These are phyloP conservation scores for Dictyostelium brefeldianum DNA, from an alignment of 78 protist genomes.

Conservation along the genomic window DNA sequence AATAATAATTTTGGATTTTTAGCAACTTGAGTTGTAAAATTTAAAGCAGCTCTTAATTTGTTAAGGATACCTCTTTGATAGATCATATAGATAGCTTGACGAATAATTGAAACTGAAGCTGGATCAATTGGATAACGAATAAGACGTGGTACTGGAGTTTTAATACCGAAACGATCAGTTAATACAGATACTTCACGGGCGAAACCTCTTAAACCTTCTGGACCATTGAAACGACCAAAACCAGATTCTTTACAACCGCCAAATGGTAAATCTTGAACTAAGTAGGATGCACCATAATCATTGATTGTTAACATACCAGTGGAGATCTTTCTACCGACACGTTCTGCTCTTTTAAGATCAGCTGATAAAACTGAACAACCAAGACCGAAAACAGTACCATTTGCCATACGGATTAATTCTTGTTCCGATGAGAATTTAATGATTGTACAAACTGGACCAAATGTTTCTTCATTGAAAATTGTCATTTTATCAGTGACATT, in stretches of 20 bases:
- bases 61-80: slow-evolving; percentile 26
- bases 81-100: slow-evolving; percentile 76
- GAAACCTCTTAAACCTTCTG: slow-evolving; percentile 85
- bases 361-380: slow-evolving; percentile 85
- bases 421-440: slow-evolving; percentile 46
- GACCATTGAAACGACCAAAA: slow-evolving; percentile 87
- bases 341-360: slow-evolving; percentile 81
- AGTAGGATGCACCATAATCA: slow-evolving; percentile 90
- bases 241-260: slow-evolving; percentile 93
- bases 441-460: slow-evolving; percentile 79
- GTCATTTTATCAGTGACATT: slow-evolving; percentile 76
- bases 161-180: slow-evolving; percentile 73
- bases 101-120: slow-evolving; percentile 72
- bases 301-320: slow-evolving; percentile 91
- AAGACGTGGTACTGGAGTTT: slow-evolving; percentile 74
- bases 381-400: slow-evolving; percentile 84
- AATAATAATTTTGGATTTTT: slow-evolving; percentile 71
- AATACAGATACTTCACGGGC: slow-evolving; percentile 59
- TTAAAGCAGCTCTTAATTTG: slow-evolving; percentile 42
- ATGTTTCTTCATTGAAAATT: slow-evolving; percentile 73
- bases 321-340: slow-evolving; percentile 68
- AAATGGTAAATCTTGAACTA: slow-evolving; percentile 90
- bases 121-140: slow-evolving; percentile 82
- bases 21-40: slow-evolving; percentile 39
- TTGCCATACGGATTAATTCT: slow-evolving; percentile 80